Base-by-base conservation (phyloP, 140 eudicot genomes). In the Erigeron philadelphicus region DNA sequence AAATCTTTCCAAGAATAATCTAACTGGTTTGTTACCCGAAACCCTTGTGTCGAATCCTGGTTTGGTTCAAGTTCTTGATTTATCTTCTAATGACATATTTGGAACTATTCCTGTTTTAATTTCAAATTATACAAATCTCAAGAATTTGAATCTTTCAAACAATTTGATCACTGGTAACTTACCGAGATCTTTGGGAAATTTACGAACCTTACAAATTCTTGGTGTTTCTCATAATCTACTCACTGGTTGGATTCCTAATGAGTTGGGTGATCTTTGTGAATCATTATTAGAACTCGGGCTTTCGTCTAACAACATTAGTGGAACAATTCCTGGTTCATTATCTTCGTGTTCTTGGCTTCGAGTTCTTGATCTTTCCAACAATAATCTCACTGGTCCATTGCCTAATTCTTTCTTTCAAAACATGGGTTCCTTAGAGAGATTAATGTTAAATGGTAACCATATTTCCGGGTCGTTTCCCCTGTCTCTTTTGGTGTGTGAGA, bases 151-250 rank as follows among this genome's bases (percentile, higher is more conserved):
- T 61, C 74, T 92, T 55, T 85, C 96, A 0, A 76, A 75, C 52
- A 92, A 92, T 80, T 63, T 63, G 35, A 58, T 92, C 54, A 78
- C 85, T 1, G 98, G 96, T 15, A 74, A 73, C 58, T 76, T 92
- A 56, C 95, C 96, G 1, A 58, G 65, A 45, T 47, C 82, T 16
- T 77, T 86, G 61, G 92, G 88, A 15, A 50, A 64, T 8, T 78
- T 92, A 3, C 78, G 73, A 18, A 81, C 72, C 71, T 61, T 92
- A 67, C 96, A 92, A 59, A 72, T 71, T 46, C 62, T 92, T 5
- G 98, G 78, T 80, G 79, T 92, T 64, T 92, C 98, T 4, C 91
- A 86, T 50, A 92, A 92, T 79, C 78, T 77, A 12, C 87, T 88
- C 72, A 81, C 85, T 3, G 96, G 98, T 41, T 82, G 84, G 85